Percentiles rank a stretch among this genome's conserved stretches.
phyloP scores from a whole-genome alignment of 2,329 filamentous ascomycete species.

The Trichothecium roseum region DNA sequence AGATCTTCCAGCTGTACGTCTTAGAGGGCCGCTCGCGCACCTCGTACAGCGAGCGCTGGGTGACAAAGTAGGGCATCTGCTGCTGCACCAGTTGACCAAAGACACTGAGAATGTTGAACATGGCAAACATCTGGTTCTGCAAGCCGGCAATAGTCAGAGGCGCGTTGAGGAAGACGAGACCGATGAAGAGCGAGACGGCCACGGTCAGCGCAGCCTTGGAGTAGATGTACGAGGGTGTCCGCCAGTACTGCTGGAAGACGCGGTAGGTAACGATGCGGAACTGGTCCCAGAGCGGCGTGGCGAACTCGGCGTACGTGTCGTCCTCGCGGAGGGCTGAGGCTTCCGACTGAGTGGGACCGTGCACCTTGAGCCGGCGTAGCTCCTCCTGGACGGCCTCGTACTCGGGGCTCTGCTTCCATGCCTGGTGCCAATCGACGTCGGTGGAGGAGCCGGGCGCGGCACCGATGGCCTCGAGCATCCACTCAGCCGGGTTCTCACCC shows the following conservation, averaged over 20 bases:
- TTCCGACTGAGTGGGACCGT: constrained; percentile 15
- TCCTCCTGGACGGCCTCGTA: constrained; percentile 39
- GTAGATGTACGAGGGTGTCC: constrained; percentile 73
- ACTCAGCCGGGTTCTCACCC: constrained; percentile 58
- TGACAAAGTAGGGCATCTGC: constrained; percentile 78
- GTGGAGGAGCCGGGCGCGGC: constrained; percentile 44
- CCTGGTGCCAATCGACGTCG: constrained; percentile 47
- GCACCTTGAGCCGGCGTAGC: constrained; percentile 36
- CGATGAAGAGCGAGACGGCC: constrained; percentile 61
- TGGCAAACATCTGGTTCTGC: constrained; percentile 76
- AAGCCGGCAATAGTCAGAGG: constrained; percentile 65
- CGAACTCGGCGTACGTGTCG: constrained; percentile 55
- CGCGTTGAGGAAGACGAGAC: constrained; percentile 68
- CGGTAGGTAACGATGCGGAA: constrained; percentile 53
- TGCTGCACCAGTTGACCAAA: constrained; percentile 72
- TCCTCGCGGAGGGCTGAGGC: background rate
- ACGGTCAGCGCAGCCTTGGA: constrained; percentile 41
- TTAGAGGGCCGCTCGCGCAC: constrained; percentile 76
- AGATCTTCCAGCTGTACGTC: constrained; percentile 75
- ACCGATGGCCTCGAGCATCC: constrained; percentile 58
- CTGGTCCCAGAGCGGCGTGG: constrained; percentile 49
- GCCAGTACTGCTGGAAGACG: constrained; percentile 78
- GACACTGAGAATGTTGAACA: constrained; percentile 74
- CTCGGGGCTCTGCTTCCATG: constrained; percentile 44
- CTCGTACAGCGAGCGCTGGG: constrained; percentile 73